These are phyloP conservation scores for Emmonsiellopsis sp. DNA, from an alignment of 2,329 filamentous ascomycete species.

Conservation along the genomic window DNA sequence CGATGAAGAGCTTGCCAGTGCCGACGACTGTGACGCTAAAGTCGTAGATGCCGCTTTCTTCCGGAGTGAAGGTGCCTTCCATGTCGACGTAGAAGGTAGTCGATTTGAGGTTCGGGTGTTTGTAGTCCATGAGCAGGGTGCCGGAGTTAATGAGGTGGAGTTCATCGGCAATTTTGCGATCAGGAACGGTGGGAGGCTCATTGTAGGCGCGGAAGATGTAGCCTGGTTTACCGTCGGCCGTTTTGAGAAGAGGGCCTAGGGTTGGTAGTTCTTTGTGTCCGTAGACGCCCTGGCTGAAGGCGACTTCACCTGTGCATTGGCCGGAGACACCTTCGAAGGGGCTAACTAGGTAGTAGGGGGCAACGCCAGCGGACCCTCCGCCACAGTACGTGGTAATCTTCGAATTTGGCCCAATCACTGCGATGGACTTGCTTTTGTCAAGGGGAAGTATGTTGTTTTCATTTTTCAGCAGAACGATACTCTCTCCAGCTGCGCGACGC, in stretches of 20 bases:
- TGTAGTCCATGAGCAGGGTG: slow-evolving; percentile 45
- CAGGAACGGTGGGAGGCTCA: slow-evolving; percentile 41
- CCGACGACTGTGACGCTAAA: slow-evolving; percentile 58
- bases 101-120: slow-evolving; percentile 44
- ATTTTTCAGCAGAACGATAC: slow-evolving; percentile 66
- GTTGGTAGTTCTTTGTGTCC: slow-evolving; percentile 56
- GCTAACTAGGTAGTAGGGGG: slow-evolving; percentile 36
- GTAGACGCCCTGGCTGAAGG: slow-evolving; percentile 53
- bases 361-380: slow-evolving; percentile 53
- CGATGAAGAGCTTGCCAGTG: slow-evolving; percentile 55
- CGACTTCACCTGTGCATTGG: slow-evolving; percentile 26
- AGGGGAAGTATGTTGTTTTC: slow-evolving; percentile 53
- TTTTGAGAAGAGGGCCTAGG: slow-evolving; percentile 44
- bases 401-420: slow-evolving; percentile 47
- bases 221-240: slow-evolving; percentile 44
- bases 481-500: slow-evolving; percentile 56
- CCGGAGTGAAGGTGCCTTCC: slow-evolving; percentile 51
- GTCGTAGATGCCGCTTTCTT: slow-evolving; percentile 53
- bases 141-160: slow-evolving; percentile 35
- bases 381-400: slow-evolving; percentile 44
- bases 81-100: slow-evolving; percentile 51
- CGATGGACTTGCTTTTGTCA: slow-evolving; percentile 35
- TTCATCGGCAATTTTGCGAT: slow-evolving; percentile 44
- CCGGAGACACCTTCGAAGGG: slow-evolving; percentile 35
- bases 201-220: slow-evolving; percentile 56